Percentiles rank a stretch among this genome's conserved stretches.
phyloP scores from a whole-genome alignment of 257 asterid genomes.

The Plectranthus barbatus region DNA sequence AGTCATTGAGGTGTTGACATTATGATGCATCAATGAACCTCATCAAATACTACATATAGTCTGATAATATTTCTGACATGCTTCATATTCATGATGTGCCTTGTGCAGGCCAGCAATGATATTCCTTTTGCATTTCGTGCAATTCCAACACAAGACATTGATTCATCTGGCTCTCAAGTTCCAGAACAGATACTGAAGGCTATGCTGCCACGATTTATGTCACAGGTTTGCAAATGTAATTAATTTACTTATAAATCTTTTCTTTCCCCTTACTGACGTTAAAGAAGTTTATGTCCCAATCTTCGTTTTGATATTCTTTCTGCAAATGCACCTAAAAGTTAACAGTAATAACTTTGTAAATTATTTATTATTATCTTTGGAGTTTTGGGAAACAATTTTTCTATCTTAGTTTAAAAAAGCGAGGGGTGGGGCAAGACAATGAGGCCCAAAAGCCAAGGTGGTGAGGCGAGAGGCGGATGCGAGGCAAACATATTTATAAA shows the following conservation, averaged over 20 bases:
- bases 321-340: not conserved
- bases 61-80: not conserved
- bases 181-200: slow-evolving; percentile 68
- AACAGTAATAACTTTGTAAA: not conserved
- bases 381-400: not conserved
- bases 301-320: not conserved
- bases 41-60: not conserved
- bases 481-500: too few relatives aligned
- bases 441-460: too few relatives aligned
- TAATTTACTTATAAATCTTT: not conserved
- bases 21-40: not conserved
- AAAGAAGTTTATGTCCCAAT: not conserved
- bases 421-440: too few relatives aligned
- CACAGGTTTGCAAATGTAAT: slow-evolving; percentile 49
- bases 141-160: slow-evolving; percentile 63
- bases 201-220: slow-evolving; percentile 95
- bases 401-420: too few relatives aligned
- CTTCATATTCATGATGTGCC: slow-evolving; percentile 8
- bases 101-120: slow-evolving; percentile 73
- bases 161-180: slow-evolving; percentile 88
- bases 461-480: too few relatives aligned
- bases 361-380: not conserved
- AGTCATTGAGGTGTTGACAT: slow-evolving; percentile 57
- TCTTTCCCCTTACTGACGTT: not conserved
- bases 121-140: slow-evolving; percentile 90